A percentile compares a stretch with the other conserved stretches of the same genome.
Evolutionary conservation across 2,329 filamentous ascomycete species (phyloP).

Genomic region (Kalaharituber pfeilii): DNA sequence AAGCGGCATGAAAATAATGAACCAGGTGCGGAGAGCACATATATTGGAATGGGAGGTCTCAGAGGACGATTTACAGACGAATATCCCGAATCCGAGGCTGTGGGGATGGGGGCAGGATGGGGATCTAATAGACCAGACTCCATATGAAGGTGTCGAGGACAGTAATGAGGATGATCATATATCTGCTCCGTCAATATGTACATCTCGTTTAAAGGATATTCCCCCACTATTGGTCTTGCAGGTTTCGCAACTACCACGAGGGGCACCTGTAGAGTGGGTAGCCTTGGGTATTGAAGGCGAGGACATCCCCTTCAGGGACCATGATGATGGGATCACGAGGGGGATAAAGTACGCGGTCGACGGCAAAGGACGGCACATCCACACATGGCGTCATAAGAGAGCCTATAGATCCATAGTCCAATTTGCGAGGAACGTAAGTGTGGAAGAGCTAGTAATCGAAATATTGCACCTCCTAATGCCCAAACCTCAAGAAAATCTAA

Average conservation of each 20-base stretch:
- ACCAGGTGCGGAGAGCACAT: slow-evolving; percentile 13
- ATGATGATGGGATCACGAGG: background rate
- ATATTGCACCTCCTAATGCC: too few species aligned
- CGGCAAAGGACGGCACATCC: background rate
- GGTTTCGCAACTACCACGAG: slow-evolving; percentile 58
- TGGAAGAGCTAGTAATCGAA: too few species aligned
- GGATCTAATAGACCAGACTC: slow-evolving; percentile 26
- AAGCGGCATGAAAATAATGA: slow-evolving; percentile 14
- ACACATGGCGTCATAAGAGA: background rate
- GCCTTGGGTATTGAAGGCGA: slow-evolving; percentile 15
- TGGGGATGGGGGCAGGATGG: slow-evolving; percentile 24
- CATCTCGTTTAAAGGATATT: slow-evolving; percentile 23
- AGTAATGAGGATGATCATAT: too few species aligned
- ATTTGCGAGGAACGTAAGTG: too few species aligned
- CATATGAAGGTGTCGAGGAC: slow-evolving; percentile 10
- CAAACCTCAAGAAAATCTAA: too few species aligned
- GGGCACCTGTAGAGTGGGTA: slow-evolving; percentile 61
- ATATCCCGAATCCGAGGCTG: slow-evolving; percentile 21
- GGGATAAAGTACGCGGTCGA: slow-evolving; percentile 7
- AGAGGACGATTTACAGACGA: slow-evolving; percentile 26
- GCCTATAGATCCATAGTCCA: too few species aligned
- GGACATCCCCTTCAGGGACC: slow-evolving; percentile 7
- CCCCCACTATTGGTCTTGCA: slow-evolving; percentile 60
- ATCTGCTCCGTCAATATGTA: too few species aligned
- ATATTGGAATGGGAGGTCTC: slow-evolving; percentile 21